phyloP scores from a whole-genome alignment of 805 yeast species.

The Monosporozyma siamensis region DNA sequence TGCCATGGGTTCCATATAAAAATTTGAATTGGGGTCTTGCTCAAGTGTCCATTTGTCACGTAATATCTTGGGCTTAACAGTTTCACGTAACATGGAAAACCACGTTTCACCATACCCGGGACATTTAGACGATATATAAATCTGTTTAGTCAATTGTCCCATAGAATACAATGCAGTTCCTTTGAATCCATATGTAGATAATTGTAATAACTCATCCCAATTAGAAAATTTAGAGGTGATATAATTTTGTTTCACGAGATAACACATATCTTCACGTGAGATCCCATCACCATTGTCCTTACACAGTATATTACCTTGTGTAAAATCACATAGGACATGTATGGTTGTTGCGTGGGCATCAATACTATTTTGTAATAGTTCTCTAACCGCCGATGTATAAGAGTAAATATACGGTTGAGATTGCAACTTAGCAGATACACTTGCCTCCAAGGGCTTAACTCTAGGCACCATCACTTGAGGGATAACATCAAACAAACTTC shows the following conservation, averaged over 20 bases:
- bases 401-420: constrained; percentile 33
- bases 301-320: constrained; percentile 30
- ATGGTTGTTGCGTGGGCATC: constrained; percentile 43
- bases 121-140: constrained; percentile 17
- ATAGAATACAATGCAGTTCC: constrained; percentile 53
- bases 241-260: constrained; percentile 38
- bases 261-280: constrained; percentile 35
- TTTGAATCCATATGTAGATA: constrained; percentile 52
- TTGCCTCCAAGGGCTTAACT: constrained; percentile 8
- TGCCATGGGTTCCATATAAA: constrained; percentile 1
- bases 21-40: neutral
- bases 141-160: neutral
- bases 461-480: too few relatives aligned
- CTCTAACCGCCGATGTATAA: constrained; percentile 37
- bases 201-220: constrained; percentile 31
- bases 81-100: constrained; percentile 10
- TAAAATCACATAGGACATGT: constrained; percentile 16
- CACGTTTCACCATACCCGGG: constrained; percentile 25
- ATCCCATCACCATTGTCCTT: constrained; percentile 72
- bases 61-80: neutral
- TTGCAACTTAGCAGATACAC: constrained; percentile 13
- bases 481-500: too few relatives aligned
- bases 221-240: constrained; percentile 44
- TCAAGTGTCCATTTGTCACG: neutral
- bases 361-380: constrained; percentile 44